These are phyloP conservation scores for Craterostigma plantagineum DNA, from an alignment of 257 asterid genomes.

Conservation along the genomic window DNA sequence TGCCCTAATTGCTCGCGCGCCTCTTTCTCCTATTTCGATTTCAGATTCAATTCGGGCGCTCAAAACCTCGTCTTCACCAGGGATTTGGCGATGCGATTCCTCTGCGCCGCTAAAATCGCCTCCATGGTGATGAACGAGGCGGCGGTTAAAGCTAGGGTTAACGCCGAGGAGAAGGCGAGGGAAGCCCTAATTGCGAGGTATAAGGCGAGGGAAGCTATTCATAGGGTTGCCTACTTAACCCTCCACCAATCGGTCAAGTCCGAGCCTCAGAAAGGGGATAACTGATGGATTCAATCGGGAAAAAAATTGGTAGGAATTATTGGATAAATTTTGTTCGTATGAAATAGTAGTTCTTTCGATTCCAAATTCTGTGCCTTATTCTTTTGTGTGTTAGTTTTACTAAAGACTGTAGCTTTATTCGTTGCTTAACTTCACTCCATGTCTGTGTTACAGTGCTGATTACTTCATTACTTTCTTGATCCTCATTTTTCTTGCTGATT, in stretches of 20 bases:
- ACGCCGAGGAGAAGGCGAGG: conserved; percentile 17
- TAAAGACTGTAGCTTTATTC: too few relatives aligned
- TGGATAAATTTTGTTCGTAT: too few relatives aligned
- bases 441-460: too few relatives aligned
- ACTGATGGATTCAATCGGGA: too few relatives aligned
- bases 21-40: conserved; percentile 8
- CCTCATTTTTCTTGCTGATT: too few relatives aligned
- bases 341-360: too few relatives aligned
- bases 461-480: too few relatives aligned
- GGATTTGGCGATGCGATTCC: conserved; percentile 10
- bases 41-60: background rate
- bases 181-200: conserved; percentile 14
- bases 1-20: conserved; percentile 20
- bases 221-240: conserved; percentile 11
- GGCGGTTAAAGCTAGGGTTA: conserved; percentile 16
- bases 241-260: conserved; percentile 1
- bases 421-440: too few relatives aligned
- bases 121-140: conserved; percentile 13
- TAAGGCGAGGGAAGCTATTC: conserved; percentile 16
- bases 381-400: too few relatives aligned
- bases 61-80: background rate
- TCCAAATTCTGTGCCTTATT: too few relatives aligned
- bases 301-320: too few relatives aligned
- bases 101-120: conserved; percentile 21
- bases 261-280: too few relatives aligned